Conservation (phyloP, 2,329 filamentous ascomycete genomes). For the Phyllosticta paracitricarpa region DNA sequence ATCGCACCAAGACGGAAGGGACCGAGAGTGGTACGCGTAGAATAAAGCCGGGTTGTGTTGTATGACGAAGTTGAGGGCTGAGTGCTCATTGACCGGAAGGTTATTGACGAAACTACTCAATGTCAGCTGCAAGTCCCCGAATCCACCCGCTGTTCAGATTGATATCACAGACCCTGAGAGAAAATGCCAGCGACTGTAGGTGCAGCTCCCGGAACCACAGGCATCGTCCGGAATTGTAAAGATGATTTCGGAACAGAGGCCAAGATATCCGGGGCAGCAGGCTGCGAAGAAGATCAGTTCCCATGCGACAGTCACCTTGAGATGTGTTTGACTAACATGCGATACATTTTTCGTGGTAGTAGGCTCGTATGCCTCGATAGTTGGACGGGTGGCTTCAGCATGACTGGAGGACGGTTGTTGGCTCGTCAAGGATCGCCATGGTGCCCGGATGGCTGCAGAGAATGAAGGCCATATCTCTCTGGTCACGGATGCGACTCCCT, state of each 20-base stretch:
- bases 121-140: background rate
- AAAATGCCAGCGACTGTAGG: conserved; percentile 5
- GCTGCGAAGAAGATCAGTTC: background rate
- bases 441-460: conserved; percentile 25
- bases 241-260: conserved; percentile 9
- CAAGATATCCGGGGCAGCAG: background rate
- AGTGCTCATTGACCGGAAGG: conserved; percentile 1
- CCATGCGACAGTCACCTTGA: background rate
- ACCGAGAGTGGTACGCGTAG: conserved; percentile 27
- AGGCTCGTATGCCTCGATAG: background rate
- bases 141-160: background rate
- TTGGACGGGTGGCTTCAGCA: conserved; percentile 9
- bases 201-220: background rate
- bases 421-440: conserved; percentile 23
- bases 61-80: background rate
- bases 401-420: conserved; percentile 15
- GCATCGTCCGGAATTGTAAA: conserved; percentile 13
- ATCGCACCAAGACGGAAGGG: conserved; percentile 23
- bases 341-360: background rate
- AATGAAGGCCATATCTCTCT: conserved; percentile 32
- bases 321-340: background rate
- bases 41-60: conserved; percentile 27
- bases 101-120: background rate
- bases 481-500: conserved; percentile 36
- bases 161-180: conserved; percentile 2